These are phyloP conservation scores for Macroventuria anomochaeta DNA, from an alignment of 2,329 filamentous ascomycete species.

Conservation along the genomic window DNA sequence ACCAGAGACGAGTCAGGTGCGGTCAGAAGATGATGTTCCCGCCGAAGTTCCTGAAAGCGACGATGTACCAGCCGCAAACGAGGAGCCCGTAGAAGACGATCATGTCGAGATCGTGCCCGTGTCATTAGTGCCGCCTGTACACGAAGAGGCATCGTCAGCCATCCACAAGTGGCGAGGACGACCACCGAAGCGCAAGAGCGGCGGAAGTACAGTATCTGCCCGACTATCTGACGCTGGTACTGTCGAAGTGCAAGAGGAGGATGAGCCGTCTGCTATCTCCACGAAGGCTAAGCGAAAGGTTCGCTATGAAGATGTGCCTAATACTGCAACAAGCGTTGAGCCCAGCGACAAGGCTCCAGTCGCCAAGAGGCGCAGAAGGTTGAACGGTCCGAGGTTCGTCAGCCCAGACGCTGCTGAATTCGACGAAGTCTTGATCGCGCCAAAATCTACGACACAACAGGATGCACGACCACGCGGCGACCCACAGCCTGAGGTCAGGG, in stretches of 20 bases:
- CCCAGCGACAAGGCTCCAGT: neutral
- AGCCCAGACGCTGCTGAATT: neutral
- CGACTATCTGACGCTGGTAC: neutral
- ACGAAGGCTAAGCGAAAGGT: neutral
- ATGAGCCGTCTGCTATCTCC: neutral
- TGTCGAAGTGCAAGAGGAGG: neutral
- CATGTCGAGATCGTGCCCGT: neutral
- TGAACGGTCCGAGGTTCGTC: neutral
- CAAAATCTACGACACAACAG: neutral
- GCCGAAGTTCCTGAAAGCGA: neutral
- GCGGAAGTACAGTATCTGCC: neutral
- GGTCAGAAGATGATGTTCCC: neutral
- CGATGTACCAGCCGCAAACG: neutral
- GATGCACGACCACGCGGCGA: neutral
- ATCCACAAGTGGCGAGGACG: neutral
- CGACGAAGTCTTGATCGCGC: neutral
- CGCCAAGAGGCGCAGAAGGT: neutral
- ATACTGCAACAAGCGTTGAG: neutral
- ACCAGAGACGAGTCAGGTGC: slow-evolving; percentile 4
- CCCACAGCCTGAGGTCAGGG: neutral
- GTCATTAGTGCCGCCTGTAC: neutral
- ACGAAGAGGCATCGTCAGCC: neutral
- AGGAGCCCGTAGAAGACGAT: neutral
- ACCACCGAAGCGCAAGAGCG: slow-evolving; percentile 1
- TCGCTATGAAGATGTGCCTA: neutral